Conservation (phyloP, 352 stramenopile species). For the Thalassiosira gravida region DNA sequence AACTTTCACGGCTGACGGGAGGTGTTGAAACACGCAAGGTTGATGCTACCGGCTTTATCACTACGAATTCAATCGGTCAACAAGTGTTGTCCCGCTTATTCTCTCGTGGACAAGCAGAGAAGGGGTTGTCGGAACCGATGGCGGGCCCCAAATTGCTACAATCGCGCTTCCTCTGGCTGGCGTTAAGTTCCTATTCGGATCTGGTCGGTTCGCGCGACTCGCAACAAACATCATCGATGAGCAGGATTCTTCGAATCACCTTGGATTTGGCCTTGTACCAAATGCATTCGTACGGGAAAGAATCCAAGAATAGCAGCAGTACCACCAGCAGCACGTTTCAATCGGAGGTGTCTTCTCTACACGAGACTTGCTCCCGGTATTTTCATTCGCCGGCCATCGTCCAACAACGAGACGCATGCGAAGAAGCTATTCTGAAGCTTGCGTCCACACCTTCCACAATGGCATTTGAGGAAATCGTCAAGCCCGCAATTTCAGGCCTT, state of each 20-base stretch:
- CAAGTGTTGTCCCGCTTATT: constrained; percentile 30
- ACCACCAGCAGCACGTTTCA: constrained; percentile 31
- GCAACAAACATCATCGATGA: not conserved
- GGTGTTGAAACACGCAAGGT: constrained; percentile 4
- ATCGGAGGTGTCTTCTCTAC: constrained; percentile 38
- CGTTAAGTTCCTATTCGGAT: constrained; percentile 43
- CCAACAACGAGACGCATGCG: constrained; percentile 18
- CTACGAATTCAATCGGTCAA: constrained; percentile 19
- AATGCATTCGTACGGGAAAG: constrained; percentile 45
- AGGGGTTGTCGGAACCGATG: not conserved
- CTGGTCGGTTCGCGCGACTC: constrained; percentile 3
- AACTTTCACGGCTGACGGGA: constrained; percentile 27
- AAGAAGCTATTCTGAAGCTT: constrained; percentile 31
- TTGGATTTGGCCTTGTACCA: constrained; percentile 41
- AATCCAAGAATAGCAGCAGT: constrained; percentile 50
- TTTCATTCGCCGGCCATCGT: constrained; percentile 19
- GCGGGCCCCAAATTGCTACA: constrained; percentile 10
- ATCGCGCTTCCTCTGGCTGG: constrained; percentile 49
- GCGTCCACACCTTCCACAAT: constrained; percentile 27
- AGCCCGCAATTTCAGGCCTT: constrained; percentile 34
- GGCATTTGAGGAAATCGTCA: constrained; percentile 44
- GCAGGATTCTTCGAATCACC: constrained; percentile 11
- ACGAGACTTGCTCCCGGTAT: constrained; percentile 24
- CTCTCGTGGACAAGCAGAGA: constrained; percentile 19
- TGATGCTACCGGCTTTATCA: constrained; percentile 27